Base-by-base conservation (phyloP, 805 yeast species). In the Wickerhamia fluorescens region DNA sequence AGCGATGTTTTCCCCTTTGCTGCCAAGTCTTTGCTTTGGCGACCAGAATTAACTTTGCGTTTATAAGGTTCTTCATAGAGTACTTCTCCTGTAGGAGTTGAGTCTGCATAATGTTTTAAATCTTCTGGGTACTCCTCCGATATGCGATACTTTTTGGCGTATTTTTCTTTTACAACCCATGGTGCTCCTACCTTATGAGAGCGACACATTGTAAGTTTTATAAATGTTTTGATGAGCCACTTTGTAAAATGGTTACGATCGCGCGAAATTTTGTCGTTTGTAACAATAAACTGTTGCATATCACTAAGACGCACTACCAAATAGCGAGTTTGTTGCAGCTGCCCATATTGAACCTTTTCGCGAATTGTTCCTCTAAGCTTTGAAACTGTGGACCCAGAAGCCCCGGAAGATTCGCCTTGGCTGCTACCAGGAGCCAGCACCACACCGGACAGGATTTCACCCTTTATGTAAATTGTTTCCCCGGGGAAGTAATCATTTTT, bases 111-210 rank as follows among this genome's bases (percentile, higher is more conserved):
- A 25, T 60, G 65, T 34, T 58, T 60, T 32, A 78, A 53, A 32
- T 75, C 71, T 5, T 68, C 64, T 1, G 85, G 85, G 40, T 67
- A 70, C 22, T 67, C 77, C 11, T 66, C 61, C 7, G 79, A 70
- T 12, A 85, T 81, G 40, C 83, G 59, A 50, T 78, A 85, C 42
- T 69, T 68, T 32, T 64, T 66, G 1, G 92, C 92, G 51, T 73
- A 85, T 40, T 78, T 77, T 15, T 73, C 75, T 48, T 79, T 82
- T 10, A 92, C 92, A 13, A 89, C 76, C 97, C 97, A 92, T 3
- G 97, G 97, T 3, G 96, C 89, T 3, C 97, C 96, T 24, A 78
- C 66, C 66, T 82, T 84, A 31, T 79, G 70, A 2, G 88, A 83
- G 32, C 95, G 73, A 6, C 81, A 67, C 49, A 85, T 69, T 25